Conservation (phyloP, 495 filamentous ascomycete genomes). For the Aspergillus coremiiformis region DNA sequence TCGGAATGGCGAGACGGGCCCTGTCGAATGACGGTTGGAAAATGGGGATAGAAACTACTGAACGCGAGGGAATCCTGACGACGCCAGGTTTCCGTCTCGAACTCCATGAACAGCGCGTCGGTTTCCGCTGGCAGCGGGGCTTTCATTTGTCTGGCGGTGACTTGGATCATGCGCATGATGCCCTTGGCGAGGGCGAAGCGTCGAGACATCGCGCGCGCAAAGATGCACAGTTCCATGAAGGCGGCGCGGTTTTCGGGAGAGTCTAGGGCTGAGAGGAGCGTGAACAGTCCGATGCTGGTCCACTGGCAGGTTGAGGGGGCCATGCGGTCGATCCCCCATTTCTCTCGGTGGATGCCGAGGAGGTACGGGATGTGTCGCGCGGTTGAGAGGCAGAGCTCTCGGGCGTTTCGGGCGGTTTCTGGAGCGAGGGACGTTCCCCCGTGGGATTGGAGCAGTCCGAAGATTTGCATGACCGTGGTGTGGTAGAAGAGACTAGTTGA, state of each 20-base stretch:
- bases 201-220: conserved; percentile 19
- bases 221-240: conserved; percentile 23
- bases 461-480: conserved; percentile 22
- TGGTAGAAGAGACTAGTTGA: conserved; percentile 27
- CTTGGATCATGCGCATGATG: conserved; percentile 28
- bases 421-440: not conserved
- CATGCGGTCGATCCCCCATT: conserved; percentile 27
- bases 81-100: conserved; percentile 21
- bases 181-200: conserved; percentile 28
- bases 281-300: conserved; percentile 24
- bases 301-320: conserved; percentile 25
- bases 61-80: conserved; percentile 16
- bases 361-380: conserved; percentile 18
- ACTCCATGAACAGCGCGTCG: conserved; percentile 22
- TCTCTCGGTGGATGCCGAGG: conserved; percentile 17
- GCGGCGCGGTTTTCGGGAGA: conserved; percentile 16
- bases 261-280: conserved; percentile 24
- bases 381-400: conserved; percentile 10
- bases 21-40: conserved; percentile 11
- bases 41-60: conserved; percentile 32
- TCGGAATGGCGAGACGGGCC: conserved; percentile 4
- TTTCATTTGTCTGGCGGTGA: conserved; percentile 22
- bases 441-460: conserved; percentile 14
- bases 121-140: conserved; percentile 24
- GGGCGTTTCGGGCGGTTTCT: not conserved